These are phyloP conservation scores for Leccinum boreale DNA, from an alignment of 768 basidiomycete genomes.

Conservation along the genomic window DNA sequence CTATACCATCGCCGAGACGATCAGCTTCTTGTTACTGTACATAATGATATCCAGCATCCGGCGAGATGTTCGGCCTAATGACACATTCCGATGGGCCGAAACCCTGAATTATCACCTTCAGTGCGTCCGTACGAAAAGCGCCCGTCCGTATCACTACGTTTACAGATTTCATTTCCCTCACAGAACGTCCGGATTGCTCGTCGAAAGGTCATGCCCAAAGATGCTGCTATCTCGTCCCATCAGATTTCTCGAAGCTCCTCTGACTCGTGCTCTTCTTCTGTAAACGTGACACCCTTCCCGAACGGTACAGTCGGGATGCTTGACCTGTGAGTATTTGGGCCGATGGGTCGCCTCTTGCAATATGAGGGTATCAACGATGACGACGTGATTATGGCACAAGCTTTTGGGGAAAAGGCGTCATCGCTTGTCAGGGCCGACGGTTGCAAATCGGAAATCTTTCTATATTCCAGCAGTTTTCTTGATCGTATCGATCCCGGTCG, in stretches of 20 bases:
- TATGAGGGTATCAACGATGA: slow-evolving; percentile 38
- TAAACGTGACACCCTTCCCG: slow-evolving; percentile 41
- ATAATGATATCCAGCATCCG: not conserved
- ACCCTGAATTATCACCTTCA: not conserved
- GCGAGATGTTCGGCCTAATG: not conserved
- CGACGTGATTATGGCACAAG: slow-evolving; percentile 42
- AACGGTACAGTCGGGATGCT: slow-evolving; percentile 37
- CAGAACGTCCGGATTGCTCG: not conserved
- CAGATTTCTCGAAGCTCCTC: slow-evolving; percentile 37
- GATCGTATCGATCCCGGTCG: not conserved
- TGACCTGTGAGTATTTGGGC: too few relatives aligned
- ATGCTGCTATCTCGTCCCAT: slow-evolving; percentile 33
- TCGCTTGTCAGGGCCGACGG: not conserved
- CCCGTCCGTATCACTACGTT: not conserved
- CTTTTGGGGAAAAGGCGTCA: slow-evolving; percentile 22
- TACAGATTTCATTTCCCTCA: not conserved
- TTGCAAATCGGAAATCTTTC: slow-evolving; percentile 4
- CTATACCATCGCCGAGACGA: not conserved
- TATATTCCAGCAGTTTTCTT: not conserved
- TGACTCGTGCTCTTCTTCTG: slow-evolving; percentile 33
- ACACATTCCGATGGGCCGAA: not conserved
- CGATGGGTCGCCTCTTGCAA: slow-evolving; percentile 31
- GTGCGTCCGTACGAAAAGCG: not conserved
- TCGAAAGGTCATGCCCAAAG: slow-evolving; percentile 34
- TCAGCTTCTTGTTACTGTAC: slow-evolving; percentile 10